Base-by-base conservation (phyloP, 2,329 filamentous ascomycete genomes). In the Hirsutella rhossiliensis region DNA sequence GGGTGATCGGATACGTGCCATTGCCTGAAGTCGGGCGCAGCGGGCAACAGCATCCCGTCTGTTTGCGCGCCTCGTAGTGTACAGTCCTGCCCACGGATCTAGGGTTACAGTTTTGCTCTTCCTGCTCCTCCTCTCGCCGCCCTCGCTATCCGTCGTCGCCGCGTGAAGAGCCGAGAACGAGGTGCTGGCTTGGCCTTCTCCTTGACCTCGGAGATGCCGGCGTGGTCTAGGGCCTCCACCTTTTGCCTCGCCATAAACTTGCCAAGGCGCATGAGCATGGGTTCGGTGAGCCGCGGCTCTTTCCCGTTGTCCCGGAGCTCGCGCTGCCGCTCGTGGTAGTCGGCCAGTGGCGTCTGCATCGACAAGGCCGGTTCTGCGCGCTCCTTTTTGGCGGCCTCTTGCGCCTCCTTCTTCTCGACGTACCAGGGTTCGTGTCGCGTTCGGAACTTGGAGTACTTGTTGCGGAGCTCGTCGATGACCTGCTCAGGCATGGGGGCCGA, bases 391-490 rank as follows among this genome's bases (percentile, higher is more conserved):
- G 61, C 65, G 27, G 56, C 58, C 38, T 76, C 80, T 59, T 82
- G 73, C 47, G 69, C 65, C 61, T 78, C 69, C 69, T 81, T 82
- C 63, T 70, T 66, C 51, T 69, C 69, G 43, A 89, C 62, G 59
- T 83, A 94, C 61, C 82, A 83, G 39, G 75, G 67, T 50, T 88
- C 84, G 66, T 94, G 87, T 40, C 86, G 73, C 43, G 81, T 87
- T 56, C 88, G 75, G 77, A 89, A 92, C 55, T 75, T 78, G 53
- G 82, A 85, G 73, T 82, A 94, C 60, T 80, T 83, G 69, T 84
- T 83, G 58, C 88, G 76, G 58, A 97, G 71, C 70, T 97, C 90
- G 61, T 95, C 81, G 51, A 94, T 74, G 32, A 96, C 75, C n/a
- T 64, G 67, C 28, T 71, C 65, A 5, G 90, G 88, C 74, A 95